Conservation (phyloP, 148 eudicot genomes). For the Nepenthes gracilis region DNA sequence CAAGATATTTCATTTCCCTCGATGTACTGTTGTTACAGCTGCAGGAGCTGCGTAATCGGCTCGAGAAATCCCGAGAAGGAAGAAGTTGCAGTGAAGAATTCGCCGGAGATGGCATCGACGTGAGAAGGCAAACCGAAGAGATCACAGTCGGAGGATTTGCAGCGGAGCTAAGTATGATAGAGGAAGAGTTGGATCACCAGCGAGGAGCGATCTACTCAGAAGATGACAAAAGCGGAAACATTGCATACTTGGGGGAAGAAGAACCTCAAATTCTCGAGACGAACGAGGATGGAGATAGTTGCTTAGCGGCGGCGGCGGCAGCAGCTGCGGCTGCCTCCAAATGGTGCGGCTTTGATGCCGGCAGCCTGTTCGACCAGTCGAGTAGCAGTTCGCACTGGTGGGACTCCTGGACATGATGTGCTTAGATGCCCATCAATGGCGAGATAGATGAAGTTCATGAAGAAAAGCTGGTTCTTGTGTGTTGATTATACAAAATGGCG, state of each 20-base stretch:
- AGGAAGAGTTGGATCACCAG: slow-evolving; percentile 14
- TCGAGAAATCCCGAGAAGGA: slow-evolving; percentile 16
- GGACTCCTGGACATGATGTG: slow-evolving; percentile 43
- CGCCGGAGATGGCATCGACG: slow-evolving; percentile 7
- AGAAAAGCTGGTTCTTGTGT: too few species aligned
- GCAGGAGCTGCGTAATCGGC: slow-evolving; percentile 26
- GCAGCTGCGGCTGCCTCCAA: slow-evolving; percentile 18
- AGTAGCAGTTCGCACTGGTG: slow-evolving; percentile 47
- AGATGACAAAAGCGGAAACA: slow-evolving; percentile 24
- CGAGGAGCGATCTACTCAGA: slow-evolving; percentile 21
- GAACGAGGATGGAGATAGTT: slow-evolving; percentile 20
- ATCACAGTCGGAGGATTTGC: slow-evolving; percentile 4
- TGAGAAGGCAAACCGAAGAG: slow-evolving; percentile 13
- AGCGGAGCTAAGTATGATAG: slow-evolving; percentile 14
- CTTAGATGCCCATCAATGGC: not conserved
- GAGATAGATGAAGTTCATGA: too few species aligned
- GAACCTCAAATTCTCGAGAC: slow-evolving; percentile 16
- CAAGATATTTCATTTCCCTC: too few species aligned
- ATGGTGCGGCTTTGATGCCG: slow-evolving; percentile 38
- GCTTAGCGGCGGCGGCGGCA: slow-evolving; percentile 15
- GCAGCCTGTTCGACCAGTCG: slow-evolving; percentile 25
- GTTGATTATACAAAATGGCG: too few species aligned
- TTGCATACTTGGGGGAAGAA: slow-evolving; percentile 19
- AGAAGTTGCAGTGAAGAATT: slow-evolving; percentile 18
- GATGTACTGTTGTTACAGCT: slow-evolving; percentile 17